Percentiles rank a stretch among this genome's conserved stretches.
These are phyloP conservation scores for Fusarium nodosum DNA, from an alignment of 2,329 filamentous ascomycete genomes.

Conservation along the genomic window DNA sequence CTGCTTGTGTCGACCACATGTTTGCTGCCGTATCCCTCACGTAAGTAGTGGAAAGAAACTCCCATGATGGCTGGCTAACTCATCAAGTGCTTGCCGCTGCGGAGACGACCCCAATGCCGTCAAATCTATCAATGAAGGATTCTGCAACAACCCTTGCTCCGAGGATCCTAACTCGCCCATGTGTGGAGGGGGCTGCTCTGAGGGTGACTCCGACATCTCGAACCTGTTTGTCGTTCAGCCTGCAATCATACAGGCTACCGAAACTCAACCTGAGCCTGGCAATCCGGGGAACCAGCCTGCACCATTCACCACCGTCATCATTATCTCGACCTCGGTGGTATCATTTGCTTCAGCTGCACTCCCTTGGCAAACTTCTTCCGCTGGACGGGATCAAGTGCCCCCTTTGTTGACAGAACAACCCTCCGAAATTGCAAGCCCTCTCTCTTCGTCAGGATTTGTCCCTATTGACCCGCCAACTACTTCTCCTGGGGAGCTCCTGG, in stretches of 20 bases:
- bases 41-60: slow-evolving; percentile 39
- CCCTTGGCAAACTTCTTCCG: slow-evolving; percentile 13
- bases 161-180: slow-evolving; percentile 49
- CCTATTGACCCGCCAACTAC: not conserved
- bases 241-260: slow-evolving; percentile 22
- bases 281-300: slow-evolving; percentile 18
- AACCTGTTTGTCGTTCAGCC: slow-evolving; percentile 52
- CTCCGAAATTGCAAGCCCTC: not conserved
- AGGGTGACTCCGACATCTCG: slow-evolving; percentile 48
- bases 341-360: slow-evolving; percentile 25
- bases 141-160: slow-evolving; percentile 53
- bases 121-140: slow-evolving; percentile 47
- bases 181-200: slow-evolving; percentile 53
- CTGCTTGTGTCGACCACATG: slow-evolving; percentile 38
- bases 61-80: slow-evolving; percentile 11
- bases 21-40: slow-evolving; percentile 50
- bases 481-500: not conserved
- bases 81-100: slow-evolving; percentile 53
- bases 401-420: not conserved
- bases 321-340: slow-evolving; percentile 1
- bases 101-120: slow-evolving; percentile 53
- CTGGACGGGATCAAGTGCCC: not conserved
- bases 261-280: slow-evolving; percentile 18
- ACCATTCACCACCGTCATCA: not conserved
- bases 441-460: not conserved